Evolutionary conservation across 176 grass and related monocot genomes (phyloP).

Genomic region (Cenchrus purpureus): DNA sequence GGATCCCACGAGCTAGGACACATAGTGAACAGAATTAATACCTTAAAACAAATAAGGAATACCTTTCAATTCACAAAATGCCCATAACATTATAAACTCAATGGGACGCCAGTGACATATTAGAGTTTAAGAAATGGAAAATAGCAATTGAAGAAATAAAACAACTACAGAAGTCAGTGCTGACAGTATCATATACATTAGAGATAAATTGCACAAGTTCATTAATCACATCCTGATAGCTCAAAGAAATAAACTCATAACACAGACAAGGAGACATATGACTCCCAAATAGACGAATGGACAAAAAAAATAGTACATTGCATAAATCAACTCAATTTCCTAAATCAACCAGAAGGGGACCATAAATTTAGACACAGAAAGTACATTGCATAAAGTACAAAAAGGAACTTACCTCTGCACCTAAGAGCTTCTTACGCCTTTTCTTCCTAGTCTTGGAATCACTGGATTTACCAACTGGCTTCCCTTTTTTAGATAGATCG

Average conservation of each 20-base stretch:
- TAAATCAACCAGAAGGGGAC: not conserved
- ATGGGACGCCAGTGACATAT: not conserved
- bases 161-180: constrained; percentile 21
- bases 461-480: constrained; percentile 33
- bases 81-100: constrained; percentile 27
- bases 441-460: constrained; percentile 30
- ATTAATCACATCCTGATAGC: not conserved
- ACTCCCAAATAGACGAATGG: constrained; percentile 26
- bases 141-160: constrained; percentile 24
- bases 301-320: not conserved
- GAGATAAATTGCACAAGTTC: constrained; percentile 6
- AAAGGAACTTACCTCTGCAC: constrained; percentile 40
- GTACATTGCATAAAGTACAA: not conserved
- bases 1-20: not conserved
- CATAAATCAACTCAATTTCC: not conserved
- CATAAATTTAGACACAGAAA: not conserved
- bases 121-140: constrained; percentile 4
- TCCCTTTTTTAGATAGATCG: constrained; percentile 38
- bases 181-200: constrained; percentile 4
- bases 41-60: not conserved
- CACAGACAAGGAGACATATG: not conserved
- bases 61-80: constrained; percentile 1
- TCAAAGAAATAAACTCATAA: constrained; percentile 11
- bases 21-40: constrained; percentile 21
- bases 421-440: constrained; percentile 42